Conservation (phyloP, 108 stramenopile genomes). For the Cyclotella sp. region DNA sequence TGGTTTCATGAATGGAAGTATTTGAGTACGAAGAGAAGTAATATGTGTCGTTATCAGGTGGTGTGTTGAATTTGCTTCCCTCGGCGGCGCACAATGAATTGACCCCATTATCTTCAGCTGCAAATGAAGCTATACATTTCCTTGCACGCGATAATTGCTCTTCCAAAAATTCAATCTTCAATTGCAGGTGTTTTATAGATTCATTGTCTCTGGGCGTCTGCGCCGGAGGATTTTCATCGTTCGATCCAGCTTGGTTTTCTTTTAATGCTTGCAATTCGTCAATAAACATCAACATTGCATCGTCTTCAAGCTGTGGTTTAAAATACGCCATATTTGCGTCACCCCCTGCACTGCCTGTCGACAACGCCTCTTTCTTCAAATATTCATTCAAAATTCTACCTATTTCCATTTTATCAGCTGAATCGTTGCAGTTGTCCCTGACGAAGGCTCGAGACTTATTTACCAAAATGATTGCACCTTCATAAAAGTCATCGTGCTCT, state of each 20-base stretch:
- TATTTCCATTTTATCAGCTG: slow-evolving; percentile 20
- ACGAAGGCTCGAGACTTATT: slow-evolving; percentile 57
- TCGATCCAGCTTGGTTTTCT: slow-evolving; percentile 17
- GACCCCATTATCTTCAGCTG: slow-evolving; percentile 36
- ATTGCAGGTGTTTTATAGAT: slow-evolving; percentile 16
- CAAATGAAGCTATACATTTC: slow-evolving; percentile 47
- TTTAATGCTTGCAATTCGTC: slow-evolving; percentile 58
- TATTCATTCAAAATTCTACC: slow-evolving; percentile 33
- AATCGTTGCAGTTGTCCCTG: slow-evolving; percentile 25
- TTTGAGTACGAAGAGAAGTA: slow-evolving; percentile 82
- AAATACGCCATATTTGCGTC: slow-evolving; percentile 39
- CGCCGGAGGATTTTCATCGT: not conserved
- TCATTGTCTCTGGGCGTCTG: slow-evolving; percentile 4
- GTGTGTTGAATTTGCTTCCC: slow-evolving; percentile 2
- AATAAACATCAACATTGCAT: slow-evolving; percentile 58
- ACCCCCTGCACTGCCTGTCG: slow-evolving; percentile 29
- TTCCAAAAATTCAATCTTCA: slow-evolving; percentile 42
- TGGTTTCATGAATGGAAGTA: slow-evolving; percentile 87
- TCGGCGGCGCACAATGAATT: not conserved
- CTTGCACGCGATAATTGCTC: slow-evolving; percentile 49
- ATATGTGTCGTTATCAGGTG: slow-evolving; percentile 60
- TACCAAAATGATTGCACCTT: slow-evolving; percentile 45
- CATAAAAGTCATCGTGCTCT: slow-evolving; percentile 51
- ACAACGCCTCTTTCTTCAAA: slow-evolving; percentile 16
- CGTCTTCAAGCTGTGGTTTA: slow-evolving; percentile 57